Conservation (phyloP, 805 yeast species). For the Lipomyces japonicus region DNA sequence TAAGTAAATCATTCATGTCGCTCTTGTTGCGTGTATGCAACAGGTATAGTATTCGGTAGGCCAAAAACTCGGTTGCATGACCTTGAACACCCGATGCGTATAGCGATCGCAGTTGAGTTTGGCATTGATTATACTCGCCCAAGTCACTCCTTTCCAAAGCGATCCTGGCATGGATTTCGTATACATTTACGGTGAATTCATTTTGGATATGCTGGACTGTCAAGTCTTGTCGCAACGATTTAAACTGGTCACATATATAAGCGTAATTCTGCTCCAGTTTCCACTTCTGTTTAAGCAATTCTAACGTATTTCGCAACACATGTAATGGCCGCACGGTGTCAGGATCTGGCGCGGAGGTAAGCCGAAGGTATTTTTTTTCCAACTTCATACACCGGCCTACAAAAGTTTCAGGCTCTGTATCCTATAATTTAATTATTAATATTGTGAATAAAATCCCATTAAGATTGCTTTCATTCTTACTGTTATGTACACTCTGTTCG, state of each 20-base stretch:
- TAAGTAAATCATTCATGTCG: constrained; percentile 49
- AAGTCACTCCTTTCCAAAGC: constrained; percentile 79
- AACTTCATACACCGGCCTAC: constrained; percentile 63
- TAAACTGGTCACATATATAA: constrained; percentile 83
- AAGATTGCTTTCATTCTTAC: too few species aligned
- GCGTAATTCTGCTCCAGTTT: constrained; percentile 55
- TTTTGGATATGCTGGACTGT: constrained; percentile 85
- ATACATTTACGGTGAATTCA: constrained; percentile 71
- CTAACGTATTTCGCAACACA: constrained; percentile 57
- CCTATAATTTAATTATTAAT: constrained; percentile 5
- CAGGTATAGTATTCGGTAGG: constrained; percentile 71
- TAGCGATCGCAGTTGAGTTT: constrained; percentile 66
- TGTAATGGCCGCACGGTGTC: constrained; percentile 69
- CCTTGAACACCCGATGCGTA: constrained; percentile 47
- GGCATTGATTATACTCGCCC: constrained; percentile 95
- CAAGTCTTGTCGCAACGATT: constrained; percentile 87
- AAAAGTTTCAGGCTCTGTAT: constrained; percentile 31
- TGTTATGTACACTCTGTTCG: too few species aligned
- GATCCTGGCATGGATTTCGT: constrained; percentile 82
- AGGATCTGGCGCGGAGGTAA: constrained; percentile 92
- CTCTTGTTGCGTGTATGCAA: constrained; percentile 64
- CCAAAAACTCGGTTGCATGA: constrained; percentile 57
- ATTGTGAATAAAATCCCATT: too few species aligned
- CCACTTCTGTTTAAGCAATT: constrained; percentile 52
- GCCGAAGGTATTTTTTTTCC: constrained; percentile 75